Evolutionary conservation across 2,329 filamentous ascomycete genomes (phyloP), one percentile per base, ranked within the genome.

Genomic region (Incumbomyces delicatus): DNA sequence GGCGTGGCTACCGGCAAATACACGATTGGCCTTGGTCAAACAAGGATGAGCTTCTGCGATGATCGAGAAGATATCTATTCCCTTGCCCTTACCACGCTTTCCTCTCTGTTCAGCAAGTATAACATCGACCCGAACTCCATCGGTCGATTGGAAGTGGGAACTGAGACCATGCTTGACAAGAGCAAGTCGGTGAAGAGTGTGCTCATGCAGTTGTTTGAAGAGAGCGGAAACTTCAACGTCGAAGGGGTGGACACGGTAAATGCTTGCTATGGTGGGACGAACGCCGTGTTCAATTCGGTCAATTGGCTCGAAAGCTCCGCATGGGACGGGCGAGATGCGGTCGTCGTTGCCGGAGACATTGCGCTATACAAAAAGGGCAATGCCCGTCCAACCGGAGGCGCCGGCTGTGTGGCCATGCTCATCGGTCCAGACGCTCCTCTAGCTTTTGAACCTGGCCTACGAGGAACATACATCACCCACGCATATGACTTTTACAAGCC

Each of bases 21-120:
- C 76, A 92, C 86, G 62, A 90, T 92, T 70, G 86, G 86, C 66
- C 82, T 92, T 48, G 86, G 86, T 61, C 86, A 92, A 77, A 90
- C 84, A 64, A 87, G 85, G 73, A 92, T 92, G 86, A 83, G 81
- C 74, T 92, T 92, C 72, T 90, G 86, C 66, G 86, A 92, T 69
- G 86, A 92, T 63, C 81, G 85, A 63, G 86, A 92, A 90, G 86
- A 92, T 66, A 92, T 90, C 71, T 92, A 92, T 76, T 92, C 86
- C 35, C 77, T 92, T 63, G 75, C 83, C 63, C 75, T 92, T 60
- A 92, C 86, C 51, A 85, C 78, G 56, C 77, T 82, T 56, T 84
- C 85, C 58, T 84, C 80, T 63, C 80, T 92, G 56, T 72, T 92
- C 60, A 78, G 78, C 68, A 90, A 90, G 68, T 89, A 90, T 77